phyloP scores from a whole-genome alignment of 129 eudicot genomes.

The Daucus carota region DH1_v3.0 NC_030382.2:54933501-54934000 shows the following conservation, averaged over 20 bases:
- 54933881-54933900: conserved; percentile 29
- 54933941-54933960: conserved; percentile 23
- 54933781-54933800: conserved; percentile 25
- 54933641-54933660: conserved; percentile 25
- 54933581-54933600: conserved; percentile 73
- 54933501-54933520: not conserved
- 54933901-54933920: conserved; percentile 26
- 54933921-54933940: conserved; percentile 23
- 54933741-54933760: conserved; percentile 5
- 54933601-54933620: conserved; percentile 53
- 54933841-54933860: conserved; percentile 79
- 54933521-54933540: conserved; percentile 42
- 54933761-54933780: not conserved
- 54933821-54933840: conserved; percentile 52
- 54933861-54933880: conserved; percentile 66
- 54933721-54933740: not conserved
- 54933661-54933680: not conserved
- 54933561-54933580: conserved; percentile 51
- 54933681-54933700: conserved; percentile 23
- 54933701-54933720: conserved; percentile 34
- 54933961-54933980: no score
- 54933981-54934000: no score
- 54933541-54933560: conserved; percentile 39
- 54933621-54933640: conserved; percentile 28
- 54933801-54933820: conserved; percentile 24